Percentiles rank a stretch among this genome's conserved stretches.
Conservation (phyloP, 441 rosid genomes). For the Metrosideros polymorpha region DNA sequence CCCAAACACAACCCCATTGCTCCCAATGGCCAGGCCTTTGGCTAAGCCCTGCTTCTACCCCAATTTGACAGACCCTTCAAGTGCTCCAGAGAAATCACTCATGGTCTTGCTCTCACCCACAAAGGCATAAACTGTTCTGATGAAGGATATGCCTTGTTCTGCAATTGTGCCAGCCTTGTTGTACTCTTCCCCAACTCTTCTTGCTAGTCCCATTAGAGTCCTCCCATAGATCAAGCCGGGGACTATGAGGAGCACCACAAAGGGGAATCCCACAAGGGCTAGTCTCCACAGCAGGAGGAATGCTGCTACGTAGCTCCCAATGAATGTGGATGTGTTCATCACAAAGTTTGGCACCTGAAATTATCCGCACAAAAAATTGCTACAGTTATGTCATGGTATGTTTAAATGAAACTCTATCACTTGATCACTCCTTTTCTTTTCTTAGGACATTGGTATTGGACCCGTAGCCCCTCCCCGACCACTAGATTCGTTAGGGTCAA, state of each 20-base stretch:
- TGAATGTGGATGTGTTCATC: constrained; percentile 36
- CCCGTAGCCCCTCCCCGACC: not conserved
- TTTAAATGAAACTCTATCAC: not conserved
- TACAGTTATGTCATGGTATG: too few species aligned
- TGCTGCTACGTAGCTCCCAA: constrained; percentile 46
- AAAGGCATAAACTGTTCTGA: constrained; percentile 69
- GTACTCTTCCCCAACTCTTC: constrained; percentile 59
- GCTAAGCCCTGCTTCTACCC: constrained; percentile 71
- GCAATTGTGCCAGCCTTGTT: constrained; percentile 54
- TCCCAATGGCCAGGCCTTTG: constrained; percentile 70
- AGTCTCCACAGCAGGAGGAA: constrained; percentile 60
- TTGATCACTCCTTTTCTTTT: not conserved
- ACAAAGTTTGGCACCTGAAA: constrained; percentile 62
- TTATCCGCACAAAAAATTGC: not conserved
- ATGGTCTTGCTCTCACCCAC: constrained; percentile 50
- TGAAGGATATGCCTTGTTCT: constrained; percentile 68
- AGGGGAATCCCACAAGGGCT: constrained; percentile 62
- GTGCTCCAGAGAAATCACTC: constrained; percentile 45
- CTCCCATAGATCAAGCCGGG: constrained; percentile 73
- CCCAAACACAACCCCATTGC: constrained; percentile 58
- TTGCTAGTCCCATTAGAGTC: constrained; percentile 47
- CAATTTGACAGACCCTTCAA: constrained; percentile 48
- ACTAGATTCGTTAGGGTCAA: not conserved
- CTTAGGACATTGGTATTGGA: not conserved
- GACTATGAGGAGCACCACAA: constrained; percentile 41